Base-by-base conservation (phyloP, 306 rosid species). In the Vigna unguiculata region DNA sequence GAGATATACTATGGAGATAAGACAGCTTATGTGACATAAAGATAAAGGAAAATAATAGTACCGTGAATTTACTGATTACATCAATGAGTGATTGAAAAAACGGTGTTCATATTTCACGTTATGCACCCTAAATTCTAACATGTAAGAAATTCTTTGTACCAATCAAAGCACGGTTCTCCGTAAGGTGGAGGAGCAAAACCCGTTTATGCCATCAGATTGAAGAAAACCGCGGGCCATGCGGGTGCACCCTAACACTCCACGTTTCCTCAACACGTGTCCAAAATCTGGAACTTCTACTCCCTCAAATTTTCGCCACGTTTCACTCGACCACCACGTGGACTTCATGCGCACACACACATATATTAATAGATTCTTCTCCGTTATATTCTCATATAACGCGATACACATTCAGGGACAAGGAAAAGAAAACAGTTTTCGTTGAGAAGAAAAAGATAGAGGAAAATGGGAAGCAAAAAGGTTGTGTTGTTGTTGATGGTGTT, bases 221-320 rank as follows among this genome's bases (percentile, higher is more conserved):
- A 70, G 20, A 49, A 69, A 25, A 17, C 60, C 3, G 75, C 82
- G 82, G 67, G 32, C 9, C 63, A 82, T 75, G 48, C 77, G 78
- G 82, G 15, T 3, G 15, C 1, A 0, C 38, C 34, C 19, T 17
- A 57, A 57, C 76, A 16, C 16, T 54, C 51, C 47, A 41, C 14
- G 14, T 41, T 11, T 19, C 7, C 17, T 30, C 55, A 36, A 83
- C 96, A 86, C 91, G 91, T 86, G 92, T 69, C 81, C 7, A 46
- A n/a, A 80, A 13, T 22, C 6, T 17, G 17, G 4, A 21, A 0
- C 0, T 2, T 41, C 14, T 7, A 7, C 36, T 78, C 57, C 24
- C 38, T 36, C 36, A 0, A 51, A 21, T 55, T 58, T 51, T 63
- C 9, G 88, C 82, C 93, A 87, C 91, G 93, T 85, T 57, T 67